Conservation (phyloP, 164 flowering plant genomes). For the Chimonanthus praecox region DNA sequence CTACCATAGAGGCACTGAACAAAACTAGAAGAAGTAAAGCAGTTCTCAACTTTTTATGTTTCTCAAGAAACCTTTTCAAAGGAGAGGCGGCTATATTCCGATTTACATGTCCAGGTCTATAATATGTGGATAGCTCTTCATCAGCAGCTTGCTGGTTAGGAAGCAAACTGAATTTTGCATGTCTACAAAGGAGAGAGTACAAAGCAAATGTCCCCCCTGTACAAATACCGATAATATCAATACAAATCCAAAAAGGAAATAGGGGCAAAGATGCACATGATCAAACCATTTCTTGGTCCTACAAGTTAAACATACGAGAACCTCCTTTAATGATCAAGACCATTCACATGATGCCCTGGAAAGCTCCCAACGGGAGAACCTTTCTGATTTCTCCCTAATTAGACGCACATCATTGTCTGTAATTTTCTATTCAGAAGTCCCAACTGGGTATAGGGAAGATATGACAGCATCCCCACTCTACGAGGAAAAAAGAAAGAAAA, state of each 20-base stretch:
- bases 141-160: conserved; percentile 71
- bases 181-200: conserved; percentile 62
- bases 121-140: conserved; percentile 66
- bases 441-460: not conserved
- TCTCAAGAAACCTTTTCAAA: conserved; percentile 45
- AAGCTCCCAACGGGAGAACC: not conserved
- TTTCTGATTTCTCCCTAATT: too few species aligned
- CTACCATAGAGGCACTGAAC: conserved; percentile 55
- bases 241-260: conserved; percentile 1
- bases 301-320: not conserved
- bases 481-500: not conserved
- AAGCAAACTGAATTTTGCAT: conserved; percentile 52
- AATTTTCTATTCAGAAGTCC: not conserved
- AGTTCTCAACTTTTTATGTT: conserved; percentile 42
- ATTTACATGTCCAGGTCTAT: conserved; percentile 20
- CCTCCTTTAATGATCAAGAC: not conserved
- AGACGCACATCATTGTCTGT: too few species aligned
- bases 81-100: conserved; percentile 22
- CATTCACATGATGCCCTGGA: not conserved
- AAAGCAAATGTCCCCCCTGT: conserved; percentile 75
- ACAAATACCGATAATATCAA: conserved; percentile 5
- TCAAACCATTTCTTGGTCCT: not conserved
- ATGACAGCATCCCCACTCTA: not conserved
- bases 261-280: too few species aligned
- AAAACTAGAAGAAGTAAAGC: conserved; percentile 48